phyloP scores from a whole-genome alignment of 2,329 filamentous ascomycete species.

The Diaporthe helianthi region DNA sequence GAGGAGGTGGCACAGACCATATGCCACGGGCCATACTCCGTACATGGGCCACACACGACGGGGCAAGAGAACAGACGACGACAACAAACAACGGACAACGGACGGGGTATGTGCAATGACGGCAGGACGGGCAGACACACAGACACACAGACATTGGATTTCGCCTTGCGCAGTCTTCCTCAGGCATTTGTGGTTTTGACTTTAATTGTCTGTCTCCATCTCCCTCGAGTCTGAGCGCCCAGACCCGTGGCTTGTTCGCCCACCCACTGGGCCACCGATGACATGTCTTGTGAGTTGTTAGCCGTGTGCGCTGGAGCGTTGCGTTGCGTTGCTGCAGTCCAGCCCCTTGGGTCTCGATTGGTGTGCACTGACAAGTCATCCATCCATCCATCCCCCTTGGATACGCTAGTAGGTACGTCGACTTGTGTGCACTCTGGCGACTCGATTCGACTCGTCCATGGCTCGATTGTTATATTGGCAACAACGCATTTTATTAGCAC shows the following conservation, averaged over 20 bases:
- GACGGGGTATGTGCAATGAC: background rate
- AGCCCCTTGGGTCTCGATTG: slow-evolving; percentile 10
- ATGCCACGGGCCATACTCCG: no score
- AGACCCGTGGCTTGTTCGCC: slow-evolving; percentile 27
- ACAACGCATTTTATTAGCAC: slow-evolving; percentile 15
- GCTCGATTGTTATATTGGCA: slow-evolving; percentile 23
- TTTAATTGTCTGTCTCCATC: slow-evolving; percentile 17
- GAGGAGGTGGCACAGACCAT: background rate
- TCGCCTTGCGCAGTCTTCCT: slow-evolving; percentile 5
- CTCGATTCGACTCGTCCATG: slow-evolving; percentile 9
- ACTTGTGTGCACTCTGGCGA: background rate
- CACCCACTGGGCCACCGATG: background rate
- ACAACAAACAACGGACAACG: no score
- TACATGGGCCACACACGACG: background rate
- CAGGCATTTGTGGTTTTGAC: slow-evolving; percentile 12
- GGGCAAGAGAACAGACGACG: background rate
- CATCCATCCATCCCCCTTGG: no score
- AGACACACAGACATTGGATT: slow-evolving; percentile 13
- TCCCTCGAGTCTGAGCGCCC: background rate
- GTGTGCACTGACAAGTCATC: background rate
- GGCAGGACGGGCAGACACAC: background rate
- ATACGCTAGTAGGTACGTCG: background rate
- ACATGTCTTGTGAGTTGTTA: background rate
- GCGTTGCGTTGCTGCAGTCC: background rate
- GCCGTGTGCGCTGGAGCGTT: background rate